A percentile compares a stretch with the other conserved stretches of the same genome.
These are phyloP conservation scores for Crithidia bombi DNA, from an alignment of 208 protist genomes.

Conservation along the genomic window DNA sequence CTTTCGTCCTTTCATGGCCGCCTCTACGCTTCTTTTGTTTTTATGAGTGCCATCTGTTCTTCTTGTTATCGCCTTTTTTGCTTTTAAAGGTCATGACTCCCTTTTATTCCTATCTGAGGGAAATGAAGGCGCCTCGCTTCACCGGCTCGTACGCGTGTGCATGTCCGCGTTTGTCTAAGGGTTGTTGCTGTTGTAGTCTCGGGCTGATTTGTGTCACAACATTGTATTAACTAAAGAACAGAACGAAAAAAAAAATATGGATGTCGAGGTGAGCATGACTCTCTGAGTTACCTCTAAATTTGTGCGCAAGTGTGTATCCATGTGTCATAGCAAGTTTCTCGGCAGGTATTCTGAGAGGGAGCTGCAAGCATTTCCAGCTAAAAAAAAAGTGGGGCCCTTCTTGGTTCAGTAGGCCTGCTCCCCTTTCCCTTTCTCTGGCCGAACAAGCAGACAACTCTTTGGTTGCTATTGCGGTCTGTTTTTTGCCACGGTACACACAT, in stretches of 20 bases:
- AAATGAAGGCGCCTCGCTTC: background rate
- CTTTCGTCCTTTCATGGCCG: background rate
- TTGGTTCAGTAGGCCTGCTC: too few relatives aligned
- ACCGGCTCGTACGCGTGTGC: background rate
- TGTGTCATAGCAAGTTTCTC: background rate
- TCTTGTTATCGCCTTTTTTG: background rate
- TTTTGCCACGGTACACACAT: too few relatives aligned
- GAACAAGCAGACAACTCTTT: too few relatives aligned
- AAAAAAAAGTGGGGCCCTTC: too few relatives aligned
- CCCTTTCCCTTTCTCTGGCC: too few relatives aligned
- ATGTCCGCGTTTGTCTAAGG: conserved; percentile 7
- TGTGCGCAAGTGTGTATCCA: background rate
- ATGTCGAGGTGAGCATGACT: background rate
- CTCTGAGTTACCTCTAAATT: background rate
- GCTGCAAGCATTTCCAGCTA: too few relatives aligned
- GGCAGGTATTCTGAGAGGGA: background rate
- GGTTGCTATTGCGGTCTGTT: too few relatives aligned
- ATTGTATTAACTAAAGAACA: conserved; percentile 10
- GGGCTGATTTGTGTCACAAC: conserved; percentile 8
- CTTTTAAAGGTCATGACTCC: too few relatives aligned
- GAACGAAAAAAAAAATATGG: conserved; percentile 1
- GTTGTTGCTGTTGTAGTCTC: conserved; percentile 4
- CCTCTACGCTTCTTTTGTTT: conserved; percentile 1
- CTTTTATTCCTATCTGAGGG: background rate
- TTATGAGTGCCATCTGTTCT: background rate